Base-by-base conservation (phyloP, 805 yeast species). In the Candida chauliodis region DNA sequence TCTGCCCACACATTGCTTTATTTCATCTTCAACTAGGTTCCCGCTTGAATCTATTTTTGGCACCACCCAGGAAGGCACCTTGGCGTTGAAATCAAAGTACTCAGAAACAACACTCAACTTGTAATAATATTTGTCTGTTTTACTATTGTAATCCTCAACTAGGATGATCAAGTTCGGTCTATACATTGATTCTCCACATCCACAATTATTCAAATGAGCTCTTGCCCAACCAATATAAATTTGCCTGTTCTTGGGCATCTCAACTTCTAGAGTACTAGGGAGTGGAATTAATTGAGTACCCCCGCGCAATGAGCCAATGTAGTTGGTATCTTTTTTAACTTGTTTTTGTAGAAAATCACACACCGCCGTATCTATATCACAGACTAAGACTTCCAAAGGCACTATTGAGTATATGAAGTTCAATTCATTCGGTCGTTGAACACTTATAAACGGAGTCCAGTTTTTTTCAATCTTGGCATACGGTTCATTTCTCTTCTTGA, bases 221-320 rank as follows among this genome's bases (percentile, higher is more conserved):
- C 71, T 46, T 4, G 71, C 69, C 42, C 66, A 59, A 2, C 70
- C 70, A 3, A 63, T 37, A 64, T 64, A 66, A 5, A 66, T 48
- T 40, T 65, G 68, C 32, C 67, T 41, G 4, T 53, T 51, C 10
- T 30, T 29, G 4, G 60, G 58, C 35, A 31, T 3, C 36, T 38
- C n/a, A 33, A 39, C 14, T 34, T 38, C 10, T 41, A 38, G 10
- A 34, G 44, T 26, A 37, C 43, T 37, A 34, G 53, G 45, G 48
- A 49, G 26, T 50, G 50, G 17, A 55, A 58, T 36, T 49, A 64
- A 44, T 36, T 58, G 61, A 8, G 68, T 61, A 2, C 69, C 70
- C 3, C 70, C 70, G 42, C 68, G 42, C 21, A 64, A 50, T 4
- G 63, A 60, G 2, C 69, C 69, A 10, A 58, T 58, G 13, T 37